These are phyloP conservation scores for Fusarium sp. DNA, from an alignment of 2,329 filamentous ascomycete species.

Conservation along the genomic window DNA sequence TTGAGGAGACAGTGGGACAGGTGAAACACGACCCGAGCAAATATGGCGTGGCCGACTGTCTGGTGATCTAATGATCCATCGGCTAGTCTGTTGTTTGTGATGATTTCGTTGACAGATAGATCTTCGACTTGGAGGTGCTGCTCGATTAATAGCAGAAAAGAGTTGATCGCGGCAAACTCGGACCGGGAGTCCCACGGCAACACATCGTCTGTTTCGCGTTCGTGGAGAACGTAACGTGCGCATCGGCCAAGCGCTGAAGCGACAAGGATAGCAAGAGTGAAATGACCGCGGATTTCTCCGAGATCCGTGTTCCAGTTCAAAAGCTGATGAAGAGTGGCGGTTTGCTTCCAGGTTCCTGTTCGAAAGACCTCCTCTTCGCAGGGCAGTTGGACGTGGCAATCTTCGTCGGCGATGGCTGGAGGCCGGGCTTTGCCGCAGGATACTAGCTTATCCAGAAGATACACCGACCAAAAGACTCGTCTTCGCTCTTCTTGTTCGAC, in stretches of 20 bases:
- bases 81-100: constrained; percentile 1
- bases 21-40: constrained; percentile 26
- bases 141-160: constrained; percentile 21
- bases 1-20: constrained; percentile 61
- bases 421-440: constrained; percentile 14
- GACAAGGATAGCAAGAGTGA: constrained; percentile 8
- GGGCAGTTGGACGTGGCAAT: constrained; percentile 10
- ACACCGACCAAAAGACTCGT: constrained; percentile 14
- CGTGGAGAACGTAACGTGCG: constrained; percentile 14
- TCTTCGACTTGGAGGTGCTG: constrained; percentile 7
- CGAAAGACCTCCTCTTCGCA: background rate
- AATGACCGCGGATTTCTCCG: background rate
- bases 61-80: constrained; percentile 12
- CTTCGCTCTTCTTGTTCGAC: constrained; percentile 16
- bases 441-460: constrained; percentile 9
- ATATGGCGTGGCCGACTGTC: constrained; percentile 16
- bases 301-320: constrained; percentile 14
- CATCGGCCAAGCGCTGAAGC: constrained; percentile 15
- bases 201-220: constrained; percentile 3
- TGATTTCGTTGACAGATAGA: constrained; percentile 1
- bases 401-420: constrained; percentile 14
- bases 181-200: constrained; percentile 29
- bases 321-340: constrained; percentile 11
- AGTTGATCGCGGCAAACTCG: constrained; percentile 30
- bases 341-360: background rate